Evolutionary conservation across 1,139 yeast genomes (phyloP).

Genomic region (Lodderomyces theae): DNA sequence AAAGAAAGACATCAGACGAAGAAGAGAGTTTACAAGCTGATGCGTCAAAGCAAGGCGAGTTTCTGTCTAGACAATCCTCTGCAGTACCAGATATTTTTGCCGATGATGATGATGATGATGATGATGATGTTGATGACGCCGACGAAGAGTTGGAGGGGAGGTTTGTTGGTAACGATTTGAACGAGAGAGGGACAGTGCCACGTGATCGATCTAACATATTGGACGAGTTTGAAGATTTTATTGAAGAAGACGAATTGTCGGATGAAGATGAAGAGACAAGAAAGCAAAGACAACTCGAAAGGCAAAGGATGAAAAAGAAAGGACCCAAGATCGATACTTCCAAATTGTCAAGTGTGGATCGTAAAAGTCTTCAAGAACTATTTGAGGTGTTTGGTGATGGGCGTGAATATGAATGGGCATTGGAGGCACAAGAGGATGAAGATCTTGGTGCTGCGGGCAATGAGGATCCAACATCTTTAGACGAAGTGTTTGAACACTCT

Average conservation of each 20-base stretch:
- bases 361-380: slow-evolving; percentile 89
- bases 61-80: slow-evolving; percentile 13
- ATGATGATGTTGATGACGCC: slow-evolving; percentile 73
- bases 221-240: slow-evolving; percentile 94
- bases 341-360: slow-evolving; percentile 75
- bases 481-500: slow-evolving; percentile 91
- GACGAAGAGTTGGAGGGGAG: slow-evolving; percentile 12
- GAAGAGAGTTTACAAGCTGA: slow-evolving; percentile 8
- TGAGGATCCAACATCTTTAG: slow-evolving; percentile 60
- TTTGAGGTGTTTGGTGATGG: slow-evolving; percentile 97
- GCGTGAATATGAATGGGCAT: slow-evolving; percentile 96
- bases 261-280: slow-evolving; percentile 71
- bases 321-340: slow-evolving; percentile 50
- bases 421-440: slow-evolving; percentile 81
- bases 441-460: slow-evolving; percentile 55
- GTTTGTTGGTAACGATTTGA: slow-evolving; percentile 2
- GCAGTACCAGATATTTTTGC: slow-evolving; percentile 80
- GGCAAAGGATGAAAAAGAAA: slow-evolving; percentile 36
- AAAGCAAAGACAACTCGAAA: slow-evolving; percentile 30
- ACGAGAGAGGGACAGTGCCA: slow-evolving; percentile 35
- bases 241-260: slow-evolving; percentile 93
- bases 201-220: slow-evolving; percentile 39
- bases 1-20: slow-evolving; percentile 45
- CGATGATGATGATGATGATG: slow-evolving; percentile 68
- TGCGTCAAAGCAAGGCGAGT: slow-evolving; percentile 4